Percentiles rank a stretch among this genome's conserved stretches.
These are phyloP conservation scores for Pleomassaria siparia DNA, from an alignment of 2,329 filamentous ascomycete genomes.

Conservation along the genomic window DNA sequence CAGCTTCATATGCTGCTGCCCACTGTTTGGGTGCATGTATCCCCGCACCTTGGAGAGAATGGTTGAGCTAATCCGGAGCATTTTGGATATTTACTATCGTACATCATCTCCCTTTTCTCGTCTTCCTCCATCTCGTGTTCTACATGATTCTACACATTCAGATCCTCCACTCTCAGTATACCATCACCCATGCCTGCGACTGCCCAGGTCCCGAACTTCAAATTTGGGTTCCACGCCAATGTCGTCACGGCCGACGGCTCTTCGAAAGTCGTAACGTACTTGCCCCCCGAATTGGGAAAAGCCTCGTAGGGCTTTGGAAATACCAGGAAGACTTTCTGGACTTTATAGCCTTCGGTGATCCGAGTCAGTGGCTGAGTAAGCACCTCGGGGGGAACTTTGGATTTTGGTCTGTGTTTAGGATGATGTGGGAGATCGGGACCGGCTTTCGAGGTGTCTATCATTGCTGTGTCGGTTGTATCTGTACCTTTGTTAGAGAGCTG, in stretches of 20 bases:
- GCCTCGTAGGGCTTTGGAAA: conserved; percentile 19
- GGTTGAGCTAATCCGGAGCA: too few species aligned
- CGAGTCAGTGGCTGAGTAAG: conserved; percentile 33
- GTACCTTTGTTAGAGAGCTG: too few species aligned
- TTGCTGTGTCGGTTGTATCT: too few species aligned
- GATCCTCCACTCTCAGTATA: conserved; percentile 53
- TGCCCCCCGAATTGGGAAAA: conserved; percentile 28
- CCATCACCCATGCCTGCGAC: conserved; percentile 53
- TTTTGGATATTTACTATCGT: too few species aligned
- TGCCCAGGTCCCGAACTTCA: conserved; percentile 53
- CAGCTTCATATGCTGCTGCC: too few species aligned
- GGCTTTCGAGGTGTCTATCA: background rate
- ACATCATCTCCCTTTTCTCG: too few species aligned
- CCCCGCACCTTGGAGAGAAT: too few species aligned
- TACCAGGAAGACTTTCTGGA: conserved; percentile 28
- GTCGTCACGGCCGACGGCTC: conserved; percentile 47
- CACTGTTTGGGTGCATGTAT: too few species aligned
- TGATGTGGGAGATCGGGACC: background rate
- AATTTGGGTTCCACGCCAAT: conserved; percentile 55
- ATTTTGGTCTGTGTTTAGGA: background rate
- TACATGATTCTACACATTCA: conserved; percentile 28
- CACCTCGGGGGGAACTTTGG: conserved; percentile 11
- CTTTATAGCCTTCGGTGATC: conserved; percentile 47
- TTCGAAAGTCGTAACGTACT: conserved; percentile 48
- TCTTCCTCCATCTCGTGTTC: too few species aligned